Evolutionary conservation across 2,329 filamentous ascomycete species (phyloP), one percentile per base, ranked within the genome.

Genomic region (Amauroascus niger): DNA sequence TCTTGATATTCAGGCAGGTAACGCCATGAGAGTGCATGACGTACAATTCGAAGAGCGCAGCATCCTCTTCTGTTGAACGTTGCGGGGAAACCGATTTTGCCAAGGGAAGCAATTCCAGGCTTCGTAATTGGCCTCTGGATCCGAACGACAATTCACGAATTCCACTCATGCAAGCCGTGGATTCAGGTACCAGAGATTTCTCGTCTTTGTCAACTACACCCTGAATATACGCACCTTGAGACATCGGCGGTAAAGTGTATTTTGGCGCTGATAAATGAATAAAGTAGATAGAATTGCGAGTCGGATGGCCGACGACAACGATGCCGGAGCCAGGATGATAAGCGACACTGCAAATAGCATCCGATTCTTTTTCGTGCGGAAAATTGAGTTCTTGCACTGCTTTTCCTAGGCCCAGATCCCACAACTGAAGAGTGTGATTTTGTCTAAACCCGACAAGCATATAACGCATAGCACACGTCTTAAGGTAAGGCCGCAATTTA

Each of bases 371-470:
- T 72, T 87, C 87, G 67, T 98, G 91, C 0, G 93, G 93, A 54
- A 98, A 82, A 68, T 95, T 93, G 68, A 98, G 84, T 73, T 98
- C 93, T 69, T 98, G 91, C 35, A 98, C 93, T 28, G 90, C 88
- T 72, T 96, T 96, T 61, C 86, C 87, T 32, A 98, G 83, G 40
- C 87, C 89, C 65, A 98, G 83, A 75, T 98, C 93, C 94, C 93
- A 98, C 43, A 98, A 81, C 76, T 98, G 94, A 58, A 98, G 81
- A 53, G 91, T 94, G 73, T 98, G 93, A 71, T 98, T 98, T 71
- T 98, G 93, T 75, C 97, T 96, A 81, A 97, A 88, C 63, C 93
- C 93, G 58, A 98, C 88, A 67, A 98, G 84, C 75, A 98, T 85
- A 74, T 98, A 98, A 57, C 93, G 83, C 58, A 96, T 78, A 46